Conservation (phyloP, 331 rosid genomes). For the Pyrus hybrid region DNA sequence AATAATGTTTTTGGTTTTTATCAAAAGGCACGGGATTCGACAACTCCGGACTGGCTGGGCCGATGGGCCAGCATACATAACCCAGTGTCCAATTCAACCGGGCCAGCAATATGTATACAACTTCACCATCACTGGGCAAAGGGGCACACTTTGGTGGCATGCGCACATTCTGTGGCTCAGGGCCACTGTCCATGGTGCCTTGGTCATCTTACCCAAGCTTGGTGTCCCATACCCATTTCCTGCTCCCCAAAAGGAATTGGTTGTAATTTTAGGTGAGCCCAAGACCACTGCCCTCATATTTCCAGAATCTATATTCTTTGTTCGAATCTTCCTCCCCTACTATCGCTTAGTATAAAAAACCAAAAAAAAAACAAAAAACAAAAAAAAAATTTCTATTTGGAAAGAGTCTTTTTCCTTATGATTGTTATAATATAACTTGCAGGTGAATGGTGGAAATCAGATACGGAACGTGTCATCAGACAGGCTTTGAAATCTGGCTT, state of each 20-base stretch:
- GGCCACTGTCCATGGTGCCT: constrained; percentile 71
- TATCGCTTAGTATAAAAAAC: background rate
- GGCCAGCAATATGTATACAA: constrained; percentile 54
- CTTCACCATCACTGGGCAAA: constrained; percentile 77
- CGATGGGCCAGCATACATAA: constrained; percentile 81
- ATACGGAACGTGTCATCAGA: constrained; percentile 57
- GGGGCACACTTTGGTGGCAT: constrained; percentile 89
- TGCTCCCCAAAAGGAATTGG: constrained; percentile 52
- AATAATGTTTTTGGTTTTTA: background rate
- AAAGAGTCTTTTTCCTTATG: background rate
- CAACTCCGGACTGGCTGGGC: constrained; percentile 79
- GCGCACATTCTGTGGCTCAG: constrained; percentile 90
- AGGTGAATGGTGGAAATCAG: constrained; percentile 98
- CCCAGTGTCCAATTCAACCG: constrained; percentile 82
- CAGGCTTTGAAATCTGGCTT: constrained; percentile 76
- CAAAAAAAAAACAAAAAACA: too few species aligned
- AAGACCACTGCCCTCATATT: background rate
- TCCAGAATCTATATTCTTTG: too few species aligned
- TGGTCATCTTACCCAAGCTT: constrained; percentile 68
- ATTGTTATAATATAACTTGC: constrained; percentile 14
- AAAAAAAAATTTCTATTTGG: background rate
- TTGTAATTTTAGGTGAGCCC: constrained; percentile 41
- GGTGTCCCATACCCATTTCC: constrained; percentile 89
- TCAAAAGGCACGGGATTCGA: constrained; percentile 65
- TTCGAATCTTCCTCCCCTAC: background rate